Evolutionary conservation across 192 early-diverging fungal genomes (phyloP), one percentile per base, ranked within the genome.

Genomic region (Podochytrium sp.): DNA sequence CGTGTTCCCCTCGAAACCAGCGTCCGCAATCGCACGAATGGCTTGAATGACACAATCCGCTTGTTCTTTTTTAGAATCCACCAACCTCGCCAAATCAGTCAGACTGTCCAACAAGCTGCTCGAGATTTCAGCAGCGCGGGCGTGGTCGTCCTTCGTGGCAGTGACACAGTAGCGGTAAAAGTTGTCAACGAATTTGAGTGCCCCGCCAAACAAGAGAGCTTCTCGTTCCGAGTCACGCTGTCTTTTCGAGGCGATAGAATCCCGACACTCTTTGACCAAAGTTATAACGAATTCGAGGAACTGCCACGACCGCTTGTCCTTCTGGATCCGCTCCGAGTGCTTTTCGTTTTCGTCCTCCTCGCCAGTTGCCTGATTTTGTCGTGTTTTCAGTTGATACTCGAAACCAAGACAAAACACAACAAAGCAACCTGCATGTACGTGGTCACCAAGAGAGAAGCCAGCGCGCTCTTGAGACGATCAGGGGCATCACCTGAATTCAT

Each of bases 341-440:
- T 71, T 71, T 47, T 71, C 69, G 41, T 57, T 71, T n/a, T n/a
- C n/a, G 39, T 71, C 69, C 38, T 71, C 69, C 43, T 71, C 69
- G 20, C 69, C 69, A 3, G 53, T 60, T 23, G 69, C 69, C 33
- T n/a, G n/a, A n/a, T n/a, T n/a, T n/a, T n/a, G n/a, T n/a, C n/a
- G n/a, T n/a, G n/a, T n/a, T n/a, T n/a, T n/a, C n/a, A n/a, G n/a
- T n/a, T n/a, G n/a, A n/a, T n/a, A n/a, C n/a, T n/a, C n/a, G n/a
- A n/a, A n/a, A n/a, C n/a, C n/a, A n/a, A n/a, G n/a, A n/a, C n/a
- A n/a, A n/a, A n/a, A n/a, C n/a, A n/a, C n/a, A n/a, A n/a, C n/a
- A n/a, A n/a, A n/a, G n/a, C n/a, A n/a, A n/a, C n/a, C n/a, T 69
- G 27, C 18, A 76, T 68, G 43, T 61, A 76, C 29, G 60, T 56